Percentiles rank a stretch among this genome's conserved stretches.
These are phyloP conservation scores for Fusarium xylarioides DNA, from an alignment of 2,329 filamentous ascomycete genomes.

Conservation along the genomic window DNA sequence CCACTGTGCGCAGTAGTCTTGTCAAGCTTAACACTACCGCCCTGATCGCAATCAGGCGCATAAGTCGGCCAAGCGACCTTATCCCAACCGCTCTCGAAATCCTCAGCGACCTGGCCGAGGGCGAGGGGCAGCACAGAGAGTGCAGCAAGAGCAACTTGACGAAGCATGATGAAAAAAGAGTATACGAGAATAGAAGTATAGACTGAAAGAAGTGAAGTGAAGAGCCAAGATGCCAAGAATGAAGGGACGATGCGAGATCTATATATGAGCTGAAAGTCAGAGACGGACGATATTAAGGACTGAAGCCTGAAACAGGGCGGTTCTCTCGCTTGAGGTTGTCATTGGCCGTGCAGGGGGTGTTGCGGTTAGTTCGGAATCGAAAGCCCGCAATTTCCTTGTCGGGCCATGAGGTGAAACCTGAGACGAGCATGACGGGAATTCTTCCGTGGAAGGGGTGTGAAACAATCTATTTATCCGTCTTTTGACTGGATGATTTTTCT, in stretches of 20 bases:
- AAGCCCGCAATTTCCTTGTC: constrained; percentile 21
- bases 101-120: constrained; percentile 62
- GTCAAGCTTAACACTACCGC: constrained; percentile 65
- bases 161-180: constrained; percentile 37
- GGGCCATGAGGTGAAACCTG: constrained; percentile 16
- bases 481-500: background rate
- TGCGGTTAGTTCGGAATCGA: constrained; percentile 21
- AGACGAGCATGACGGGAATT: constrained; percentile 14
- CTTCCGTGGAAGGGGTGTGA: constrained; percentile 29
- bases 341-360: constrained; percentile 6
- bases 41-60: constrained; percentile 67
- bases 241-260: background rate
- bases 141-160: constrained; percentile 54
- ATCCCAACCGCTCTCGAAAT: constrained; percentile 68
- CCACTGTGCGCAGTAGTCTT: constrained; percentile 65
- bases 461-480: constrained; percentile 29
- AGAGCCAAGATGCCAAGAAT: constrained; percentile 12
- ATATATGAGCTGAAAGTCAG: constrained; percentile 1
- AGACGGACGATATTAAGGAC: constrained; percentile 11
- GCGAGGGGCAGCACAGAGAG: constrained; percentile 58
- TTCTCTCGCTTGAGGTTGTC: background rate
- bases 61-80: constrained; percentile 66
- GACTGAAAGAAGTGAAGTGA: background rate
- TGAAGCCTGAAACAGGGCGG: constrained; percentile 16
- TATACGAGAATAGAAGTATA: background rate